A percentile compares a stretch with the other conserved stretches of the same genome.
phyloP scores from a whole-genome alignment of 352 stramenopile genomes.

The Pythium myriotylum region DNA sequence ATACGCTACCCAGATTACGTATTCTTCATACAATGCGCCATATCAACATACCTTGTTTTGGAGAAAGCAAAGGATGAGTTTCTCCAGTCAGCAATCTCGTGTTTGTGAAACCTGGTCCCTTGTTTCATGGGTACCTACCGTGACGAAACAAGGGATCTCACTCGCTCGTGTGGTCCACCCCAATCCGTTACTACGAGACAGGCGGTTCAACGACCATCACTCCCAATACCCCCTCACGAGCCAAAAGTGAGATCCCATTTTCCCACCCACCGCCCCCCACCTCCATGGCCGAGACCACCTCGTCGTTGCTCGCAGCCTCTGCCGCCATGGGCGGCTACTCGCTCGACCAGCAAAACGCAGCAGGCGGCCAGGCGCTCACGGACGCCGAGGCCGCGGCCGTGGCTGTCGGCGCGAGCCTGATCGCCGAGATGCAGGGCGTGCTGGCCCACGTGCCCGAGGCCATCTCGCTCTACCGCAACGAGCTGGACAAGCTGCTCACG shows the following conservation, averaged over 20 bases:
- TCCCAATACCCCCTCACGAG: conserved; percentile 1
- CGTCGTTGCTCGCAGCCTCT: conserved; percentile 4
- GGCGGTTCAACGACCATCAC: conserved; percentile 20
- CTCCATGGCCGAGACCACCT: conserved; percentile 14
- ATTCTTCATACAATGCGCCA: not conserved
- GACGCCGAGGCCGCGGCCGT: conserved; percentile 18
- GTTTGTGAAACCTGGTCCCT: not conserved
- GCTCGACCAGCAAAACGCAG: not conserved
- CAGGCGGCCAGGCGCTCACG: conserved; percentile 4
- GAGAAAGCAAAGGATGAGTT: not conserved
- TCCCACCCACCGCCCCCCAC: too few relatives aligned
- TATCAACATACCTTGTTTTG: not conserved
- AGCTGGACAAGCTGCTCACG: conserved; percentile 80
- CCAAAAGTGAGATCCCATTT: not conserved
- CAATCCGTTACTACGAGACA: conserved; percentile 4
- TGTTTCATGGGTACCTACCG: not conserved
- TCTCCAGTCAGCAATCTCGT: conserved; percentile 5
- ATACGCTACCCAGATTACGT: not conserved
- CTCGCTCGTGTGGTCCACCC: conserved; percentile 22
- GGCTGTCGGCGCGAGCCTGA: conserved; percentile 32
- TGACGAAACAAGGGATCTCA: not conserved
- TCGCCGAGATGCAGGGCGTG: conserved; percentile 70
- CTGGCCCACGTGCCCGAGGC: conserved; percentile 68
- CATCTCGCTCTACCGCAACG: conserved; percentile 74
- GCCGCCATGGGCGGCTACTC: conserved; percentile 4